phyloP scores from a whole-genome alignment of 2,329 filamentous ascomycete genomes.

The Claviceps sorghi region DNA sequence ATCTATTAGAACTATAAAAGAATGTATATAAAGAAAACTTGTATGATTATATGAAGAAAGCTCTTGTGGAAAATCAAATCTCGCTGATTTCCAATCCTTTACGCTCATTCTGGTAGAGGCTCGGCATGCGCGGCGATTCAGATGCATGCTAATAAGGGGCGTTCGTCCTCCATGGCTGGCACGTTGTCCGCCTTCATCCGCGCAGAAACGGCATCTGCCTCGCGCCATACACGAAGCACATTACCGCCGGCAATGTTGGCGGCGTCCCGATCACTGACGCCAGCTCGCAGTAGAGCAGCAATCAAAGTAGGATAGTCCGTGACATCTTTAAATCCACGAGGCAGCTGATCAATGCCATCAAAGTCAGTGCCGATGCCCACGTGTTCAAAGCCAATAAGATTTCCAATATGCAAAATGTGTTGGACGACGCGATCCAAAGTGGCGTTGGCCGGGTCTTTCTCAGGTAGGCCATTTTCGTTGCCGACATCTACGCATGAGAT shows the following conservation, averaged over 20 bases:
- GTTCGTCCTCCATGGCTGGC: constrained; percentile 35
- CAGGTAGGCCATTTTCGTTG: constrained; percentile 49
- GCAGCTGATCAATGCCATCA: constrained; percentile 56
- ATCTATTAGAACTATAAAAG: constrained; percentile 12
- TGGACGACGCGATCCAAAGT: constrained; percentile 65
- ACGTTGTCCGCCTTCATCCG: constrained; percentile 46
- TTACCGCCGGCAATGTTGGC: constrained; percentile 68
- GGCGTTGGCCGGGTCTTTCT: constrained; percentile 50
- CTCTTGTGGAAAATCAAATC: neutral
- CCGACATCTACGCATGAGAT: constrained; percentile 55
- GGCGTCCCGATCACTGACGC: constrained; percentile 60
- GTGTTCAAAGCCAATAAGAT: constrained; percentile 71
- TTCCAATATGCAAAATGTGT: constrained; percentile 71
- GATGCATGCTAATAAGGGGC: neutral
- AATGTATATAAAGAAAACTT: constrained; percentile 16
- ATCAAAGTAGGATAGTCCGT: constrained; percentile 69
- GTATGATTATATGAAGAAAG: constrained; percentile 14
- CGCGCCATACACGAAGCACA: constrained; percentile 68
- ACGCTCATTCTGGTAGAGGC: neutral
- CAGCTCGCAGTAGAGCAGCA: constrained; percentile 55
- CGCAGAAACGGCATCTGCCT: constrained; percentile 57
- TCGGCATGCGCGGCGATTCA: neutral
- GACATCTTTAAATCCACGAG: constrained; percentile 69
- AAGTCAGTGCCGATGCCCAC: constrained; percentile 86
- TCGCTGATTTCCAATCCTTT: neutral